Evolutionary conservation across 73 alveolate species (phyloP).

Genomic region (Durusdinium trenchii): DNA sequence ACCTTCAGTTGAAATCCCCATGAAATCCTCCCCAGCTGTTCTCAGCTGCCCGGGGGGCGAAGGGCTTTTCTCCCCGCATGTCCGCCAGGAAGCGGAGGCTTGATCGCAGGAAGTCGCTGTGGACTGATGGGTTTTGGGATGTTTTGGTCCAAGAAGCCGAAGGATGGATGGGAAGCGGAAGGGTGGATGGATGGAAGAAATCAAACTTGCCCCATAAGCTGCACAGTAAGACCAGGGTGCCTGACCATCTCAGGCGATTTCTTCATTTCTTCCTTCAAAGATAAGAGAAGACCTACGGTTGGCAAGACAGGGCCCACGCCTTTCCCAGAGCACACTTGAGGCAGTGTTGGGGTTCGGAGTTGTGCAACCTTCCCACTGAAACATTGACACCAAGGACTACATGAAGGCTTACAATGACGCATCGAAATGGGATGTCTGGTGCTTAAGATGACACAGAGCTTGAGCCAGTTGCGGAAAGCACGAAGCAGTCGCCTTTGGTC

Average conservation of each 20-base stretch:
- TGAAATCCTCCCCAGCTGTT: too few relatives aligned
- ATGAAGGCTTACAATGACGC: constrained; percentile 13
- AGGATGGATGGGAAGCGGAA: not conserved
- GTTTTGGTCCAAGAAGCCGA: not conserved
- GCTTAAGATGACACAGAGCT: not conserved
- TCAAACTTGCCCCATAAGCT: too few relatives aligned
- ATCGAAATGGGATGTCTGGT: constrained; percentile 27
- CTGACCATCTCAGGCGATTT: too few relatives aligned
- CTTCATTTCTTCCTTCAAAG: too few relatives aligned
- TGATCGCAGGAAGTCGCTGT: not conserved
- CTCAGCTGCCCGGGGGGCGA: too few relatives aligned
- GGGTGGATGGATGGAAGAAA: not conserved
- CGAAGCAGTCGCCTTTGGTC: too few relatives aligned
- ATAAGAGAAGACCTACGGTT: too few relatives aligned
- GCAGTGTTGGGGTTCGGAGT: not conserved
- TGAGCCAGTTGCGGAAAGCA: too few relatives aligned
- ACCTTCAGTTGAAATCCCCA: not conserved
- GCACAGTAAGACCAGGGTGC: too few relatives aligned
- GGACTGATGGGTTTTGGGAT: too few relatives aligned
- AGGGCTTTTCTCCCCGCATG: not conserved
- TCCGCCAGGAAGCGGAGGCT: constrained; percentile 36
- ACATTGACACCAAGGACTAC: not conserved
- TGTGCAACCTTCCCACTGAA: not conserved
- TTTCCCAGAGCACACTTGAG: too few relatives aligned
- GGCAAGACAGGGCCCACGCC: too few relatives aligned